These are phyloP conservation scores for Verruconis gallopava DNA, from an alignment of 2,329 filamentous ascomycete genomes.

Conservation along the genomic window DNA sequence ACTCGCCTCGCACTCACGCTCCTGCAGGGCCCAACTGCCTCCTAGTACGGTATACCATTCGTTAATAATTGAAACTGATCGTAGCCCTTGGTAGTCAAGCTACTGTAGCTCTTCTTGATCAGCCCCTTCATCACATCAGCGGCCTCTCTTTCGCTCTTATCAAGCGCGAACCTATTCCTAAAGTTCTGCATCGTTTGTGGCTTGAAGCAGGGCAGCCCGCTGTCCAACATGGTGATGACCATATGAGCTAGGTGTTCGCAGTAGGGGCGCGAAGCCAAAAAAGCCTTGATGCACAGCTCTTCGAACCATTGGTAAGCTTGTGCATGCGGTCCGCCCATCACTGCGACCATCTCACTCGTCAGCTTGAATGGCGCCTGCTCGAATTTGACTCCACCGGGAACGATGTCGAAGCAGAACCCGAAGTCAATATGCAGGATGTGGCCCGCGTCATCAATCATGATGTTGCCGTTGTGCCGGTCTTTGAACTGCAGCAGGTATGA, in stretches of 20 bases:
- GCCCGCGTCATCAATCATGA: constrained; percentile 96
- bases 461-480: constrained; percentile 97
- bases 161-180: constrained; percentile 80
- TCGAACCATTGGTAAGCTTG: constrained; percentile 95
- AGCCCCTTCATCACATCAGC: constrained; percentile 87
- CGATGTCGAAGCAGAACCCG: constrained; percentile 98
- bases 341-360: constrained; percentile 93
- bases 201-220: constrained; percentile 93
- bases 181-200: constrained; percentile 90
- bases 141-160: constrained; percentile 82
- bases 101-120: constrained; percentile 80
- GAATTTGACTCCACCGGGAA: constrained; percentile 91
- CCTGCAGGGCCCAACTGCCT: too few species aligned
- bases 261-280: constrained; percentile 76
- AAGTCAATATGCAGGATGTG: constrained; percentile 99
- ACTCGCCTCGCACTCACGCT: too few species aligned
- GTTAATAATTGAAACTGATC: constrained; percentile 97
- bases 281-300: constrained; percentile 89
- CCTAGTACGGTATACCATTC: constrained; percentile 85
- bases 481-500: constrained; percentile 97
- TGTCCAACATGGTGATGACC: constrained; percentile 90
- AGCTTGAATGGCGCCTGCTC: constrained; percentile 98
- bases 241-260: constrained; percentile 81
- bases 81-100: constrained; percentile 86
- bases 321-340: constrained; percentile 85